Evolutionary conservation across 306 rosid species (phyloP), one percentile per base, ranked within the genome.

Genomic region (Abrus pulchellus): DNA sequence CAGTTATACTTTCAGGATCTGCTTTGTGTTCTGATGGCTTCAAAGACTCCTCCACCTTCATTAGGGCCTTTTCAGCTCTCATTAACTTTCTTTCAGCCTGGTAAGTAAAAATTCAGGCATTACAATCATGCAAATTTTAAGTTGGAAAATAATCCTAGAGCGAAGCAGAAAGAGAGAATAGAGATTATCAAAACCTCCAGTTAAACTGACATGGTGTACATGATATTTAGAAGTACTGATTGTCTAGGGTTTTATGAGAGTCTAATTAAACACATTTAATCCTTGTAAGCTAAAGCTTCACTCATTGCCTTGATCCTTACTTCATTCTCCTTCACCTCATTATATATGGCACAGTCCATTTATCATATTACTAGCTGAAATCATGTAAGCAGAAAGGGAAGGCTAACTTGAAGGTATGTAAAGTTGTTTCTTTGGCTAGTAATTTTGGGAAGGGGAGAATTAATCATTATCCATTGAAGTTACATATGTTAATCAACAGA

Each of bases 1-100:
- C 97, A 60, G 94, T 89, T 85, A 95, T 88, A 88, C 98, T 95
- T 44, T 90, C 90, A 48, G 94, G 94, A 78, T 91, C 98, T 8
- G 97, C 89, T 84, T 80, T 90, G 84, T 47, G 76, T 61, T 83
- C 84, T 48, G 97, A 75, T 57, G 99, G 99, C 86, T 68, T 88
- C 87, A 93, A 80, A 80, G 78, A 88, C 54, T 43, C 83, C 86
- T 93, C 99, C 36, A 93, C 98, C 88, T 93, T 93, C 61, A 70
- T 83, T 60, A 95, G 88, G 84, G 93, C 96, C 63, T 72, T 83
- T 80, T 93, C 98, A 59, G 98, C 99, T 88, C 83, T 89, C 76
- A 9, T 68, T 72, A 90, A n/a, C 83, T 86, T 95, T 77, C 92
- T 81, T 85, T 95, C 94, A 44, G 92, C 93, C 98, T 95, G 89